Percentiles rank a stretch among this genome's conserved stretches.
Conservation (phyloP, 176 grass and related monocot species). For the Oryza glaberrima region DNA sequence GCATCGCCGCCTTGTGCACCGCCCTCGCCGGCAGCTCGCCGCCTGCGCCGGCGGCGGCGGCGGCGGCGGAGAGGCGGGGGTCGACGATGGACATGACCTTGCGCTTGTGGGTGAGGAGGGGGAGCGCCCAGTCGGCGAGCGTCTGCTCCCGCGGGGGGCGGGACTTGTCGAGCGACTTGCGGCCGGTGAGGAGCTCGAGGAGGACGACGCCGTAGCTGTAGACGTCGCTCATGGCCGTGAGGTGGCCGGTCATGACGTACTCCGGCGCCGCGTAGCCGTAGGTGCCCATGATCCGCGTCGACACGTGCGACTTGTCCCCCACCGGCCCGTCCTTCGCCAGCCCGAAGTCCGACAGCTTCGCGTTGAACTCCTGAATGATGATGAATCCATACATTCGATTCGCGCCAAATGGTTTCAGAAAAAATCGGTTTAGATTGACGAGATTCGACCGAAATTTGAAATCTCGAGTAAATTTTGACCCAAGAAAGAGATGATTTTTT, state of each 20-base stretch:
- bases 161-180: slow-evolving; percentile 69
- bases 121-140: slow-evolving; percentile 78
- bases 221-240: slow-evolving; percentile 84
- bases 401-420: not conserved
- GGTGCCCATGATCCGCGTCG: slow-evolving; percentile 87
- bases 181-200: slow-evolving; percentile 72
- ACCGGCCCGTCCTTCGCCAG: slow-evolving; percentile 82
- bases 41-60: not conserved
- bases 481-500: too few species aligned
- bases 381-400: not conserved
- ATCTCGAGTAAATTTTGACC: too few species aligned
- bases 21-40: slow-evolving; percentile 54
- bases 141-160: slow-evolving; percentile 66
- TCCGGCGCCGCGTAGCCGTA: slow-evolving; percentile 87
- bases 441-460: not conserved
- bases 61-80: slow-evolving; percentile 47
- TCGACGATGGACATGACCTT: slow-evolving; percentile 52
- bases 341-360: slow-evolving; percentile 87
- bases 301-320: slow-evolving; percentile 79
- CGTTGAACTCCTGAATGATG: slow-evolving; percentile 52
- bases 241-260: slow-evolving; percentile 95
- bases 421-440: not conserved
- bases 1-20: slow-evolving; percentile 69
- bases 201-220: slow-evolving; percentile 93
- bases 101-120: slow-evolving; percentile 49